Base-by-base conservation (phyloP, 345 rosid genomes). In the Syzygium jambos region DNA sequence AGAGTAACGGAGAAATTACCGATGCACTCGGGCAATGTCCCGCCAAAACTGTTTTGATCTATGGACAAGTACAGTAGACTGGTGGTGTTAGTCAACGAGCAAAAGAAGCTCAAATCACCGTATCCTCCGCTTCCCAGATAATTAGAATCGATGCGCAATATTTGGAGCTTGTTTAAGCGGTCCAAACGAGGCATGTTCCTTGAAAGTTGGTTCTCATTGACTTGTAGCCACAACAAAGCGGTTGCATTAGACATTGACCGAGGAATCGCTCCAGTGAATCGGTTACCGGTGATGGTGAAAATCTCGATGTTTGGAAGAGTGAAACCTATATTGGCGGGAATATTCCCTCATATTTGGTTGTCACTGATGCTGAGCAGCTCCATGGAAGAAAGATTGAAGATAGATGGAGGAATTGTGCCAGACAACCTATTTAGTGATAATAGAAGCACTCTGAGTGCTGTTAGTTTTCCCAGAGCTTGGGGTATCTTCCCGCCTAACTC, bases 361-460 rank as follows among this genome's bases (percentile, higher is more conserved):
- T 0, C 0, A 5, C 29, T 3, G 1, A 90, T 5, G 2, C 56
- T 22, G 0, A 92, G 19, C 3, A 0, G 3, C 15, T 15, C 9
- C 12, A 90, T 0, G 2, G 90, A 87, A 25, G 93, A 89, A 22
- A 88, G 87, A 87, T 93, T 92, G 90, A 85, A 91, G 2, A 92
- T n/a, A 2, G 89, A 87, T 0, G 89, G 85, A 29, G 93, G 92
- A 46, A 93, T 85, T 2, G 57, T n/a, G 54, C 89, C 90, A 0
- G 89, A 89, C 41, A 90, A 43, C 61, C n/a, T 80, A 13, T 89
- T 89, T 52, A 0, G 7, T 0, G 34, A 86, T 4, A 86, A 46
- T 3, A 11, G 2, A 11, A 92, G 34, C 21, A 0, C 1, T 51
- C 16, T 9, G 2, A 92, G 23, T 3, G 73, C 82, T 52, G 80